A percentile compares a stretch with the other conserved stretches of the same genome.
Conservation (phyloP, 1,284 basidiomycete species). For the Moniliophthora roreri region DNA sequence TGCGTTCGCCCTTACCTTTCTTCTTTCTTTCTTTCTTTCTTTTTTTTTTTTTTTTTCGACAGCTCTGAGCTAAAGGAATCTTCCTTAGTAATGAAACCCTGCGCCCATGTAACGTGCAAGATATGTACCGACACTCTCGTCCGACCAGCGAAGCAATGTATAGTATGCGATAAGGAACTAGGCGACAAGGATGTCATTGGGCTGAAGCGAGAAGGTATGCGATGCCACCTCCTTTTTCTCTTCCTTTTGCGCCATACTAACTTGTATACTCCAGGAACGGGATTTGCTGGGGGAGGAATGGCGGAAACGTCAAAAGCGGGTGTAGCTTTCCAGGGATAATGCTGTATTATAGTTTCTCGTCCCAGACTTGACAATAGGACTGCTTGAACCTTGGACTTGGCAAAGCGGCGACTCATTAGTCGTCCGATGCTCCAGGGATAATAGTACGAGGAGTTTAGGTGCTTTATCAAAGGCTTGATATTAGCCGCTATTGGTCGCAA, state of each 20-base stretch:
- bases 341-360: background rate
- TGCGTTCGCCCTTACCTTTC: constrained; percentile 39
- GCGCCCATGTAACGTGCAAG: constrained; percentile 86
- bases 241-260: background rate
- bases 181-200: constrained; percentile 72
- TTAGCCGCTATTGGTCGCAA: too few relatives aligned
- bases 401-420: too few relatives aligned
- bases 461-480: too few relatives aligned
- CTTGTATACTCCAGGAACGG: constrained; percentile 61
- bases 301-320: constrained; percentile 80
- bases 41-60: too few relatives aligned
- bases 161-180: constrained; percentile 72
- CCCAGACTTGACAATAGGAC: too few relatives aligned
- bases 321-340: constrained; percentile 74
- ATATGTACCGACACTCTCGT: constrained; percentile 84
- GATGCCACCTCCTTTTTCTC: background rate
- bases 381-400: too few relatives aligned
- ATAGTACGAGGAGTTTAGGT: too few relatives aligned
- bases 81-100: constrained; percentile 66
- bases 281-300: constrained; percentile 87
- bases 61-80: constrained; percentile 5
- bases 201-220: constrained; percentile 77
- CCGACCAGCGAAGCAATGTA: constrained; percentile 71
- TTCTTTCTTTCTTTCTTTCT: constrained; percentile 7
- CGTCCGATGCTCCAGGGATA: too few relatives aligned